Percentiles rank a stretch among this genome's conserved stretches.
Evolutionary conservation across 1,284 basidiomycete species (phyloP).

Genomic region (Boletus sp.): DNA sequence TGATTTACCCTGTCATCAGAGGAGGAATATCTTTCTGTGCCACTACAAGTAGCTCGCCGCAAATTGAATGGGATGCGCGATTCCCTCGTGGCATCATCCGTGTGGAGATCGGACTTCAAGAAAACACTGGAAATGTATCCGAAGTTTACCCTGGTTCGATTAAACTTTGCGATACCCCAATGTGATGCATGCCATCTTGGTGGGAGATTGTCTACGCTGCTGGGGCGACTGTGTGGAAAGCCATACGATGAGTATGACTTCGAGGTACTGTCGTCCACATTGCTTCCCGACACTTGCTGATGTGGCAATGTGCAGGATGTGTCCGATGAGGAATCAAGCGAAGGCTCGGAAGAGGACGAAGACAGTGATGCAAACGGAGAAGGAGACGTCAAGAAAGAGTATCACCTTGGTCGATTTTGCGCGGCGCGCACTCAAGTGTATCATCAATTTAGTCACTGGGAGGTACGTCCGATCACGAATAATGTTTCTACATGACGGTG

Average conservation of each 20-base stretch:
- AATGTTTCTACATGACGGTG: constrained; percentile 3
- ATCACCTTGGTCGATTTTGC: constrained; percentile 73
- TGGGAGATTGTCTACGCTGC: constrained; percentile 57
- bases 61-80: constrained; percentile 66
- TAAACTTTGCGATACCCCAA: constrained; percentile 55
- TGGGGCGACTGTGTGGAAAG: constrained; percentile 53
- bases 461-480: constrained; percentile 47
- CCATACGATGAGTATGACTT: constrained; percentile 61
- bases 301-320: constrained; percentile 6
- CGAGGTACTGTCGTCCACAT: constrained; percentile 35
- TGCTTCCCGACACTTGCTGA: constrained; percentile 4
- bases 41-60: constrained; percentile 56
- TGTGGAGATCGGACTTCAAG: constrained; percentile 73
- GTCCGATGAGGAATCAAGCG: constrained; percentile 21
- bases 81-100: constrained; percentile 71
- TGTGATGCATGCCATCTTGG: constrained; percentile 81
- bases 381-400: constrained; percentile 25
- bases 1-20: constrained; percentile 33
- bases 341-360: constrained; percentile 16
- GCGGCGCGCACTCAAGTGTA: constrained; percentile 63
- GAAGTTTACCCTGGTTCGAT: constrained; percentile 45
- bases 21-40: constrained; percentile 70
- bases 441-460: constrained; percentile 82
- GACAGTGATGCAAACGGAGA: constrained; percentile 31
- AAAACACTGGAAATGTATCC: constrained; percentile 63